Evolutionary conservation across 441 rosid genomes (phyloP).

Genomic region (Capsella rubella): DNA sequence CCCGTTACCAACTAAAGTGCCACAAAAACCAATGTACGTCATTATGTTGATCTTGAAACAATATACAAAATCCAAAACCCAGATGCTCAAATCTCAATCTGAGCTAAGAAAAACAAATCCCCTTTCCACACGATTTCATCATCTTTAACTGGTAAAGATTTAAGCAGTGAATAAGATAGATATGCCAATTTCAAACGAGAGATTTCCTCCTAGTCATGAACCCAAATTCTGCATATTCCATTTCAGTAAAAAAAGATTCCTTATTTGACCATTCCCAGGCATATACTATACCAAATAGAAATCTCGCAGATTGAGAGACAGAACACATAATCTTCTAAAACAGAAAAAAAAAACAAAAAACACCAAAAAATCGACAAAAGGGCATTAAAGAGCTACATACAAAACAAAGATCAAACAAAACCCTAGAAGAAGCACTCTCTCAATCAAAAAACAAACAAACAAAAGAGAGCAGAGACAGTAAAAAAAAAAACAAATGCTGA

Average conservation of each 20-base stretch:
- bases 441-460: too few species aligned
- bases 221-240: conserved; percentile 4
- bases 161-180: not conserved
- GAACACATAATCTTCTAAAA: conserved; percentile 3
- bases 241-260: conserved; percentile 8
- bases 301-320: not conserved
- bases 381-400: not conserved
- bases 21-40: not conserved
- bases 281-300: conserved; percentile 1
- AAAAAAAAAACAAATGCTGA: not conserved
- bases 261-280: not conserved
- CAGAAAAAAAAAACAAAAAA: not conserved
- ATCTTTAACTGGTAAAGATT: conserved; percentile 10
- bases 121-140: conserved; percentile 8
- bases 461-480: not conserved
- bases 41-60: conserved; percentile 12
- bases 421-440: not conserved
- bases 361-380: not conserved
- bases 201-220: not conserved
- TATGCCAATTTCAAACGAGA: not conserved
- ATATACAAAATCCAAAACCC: conserved; percentile 2
- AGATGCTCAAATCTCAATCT: not conserved
- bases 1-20: not conserved
- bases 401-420: conserved; percentile 22
- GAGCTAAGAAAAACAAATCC: not conserved